Evolutionary conservation across 345 rosid genomes (phyloP).

Genomic region (Firmiana major): DNA sequence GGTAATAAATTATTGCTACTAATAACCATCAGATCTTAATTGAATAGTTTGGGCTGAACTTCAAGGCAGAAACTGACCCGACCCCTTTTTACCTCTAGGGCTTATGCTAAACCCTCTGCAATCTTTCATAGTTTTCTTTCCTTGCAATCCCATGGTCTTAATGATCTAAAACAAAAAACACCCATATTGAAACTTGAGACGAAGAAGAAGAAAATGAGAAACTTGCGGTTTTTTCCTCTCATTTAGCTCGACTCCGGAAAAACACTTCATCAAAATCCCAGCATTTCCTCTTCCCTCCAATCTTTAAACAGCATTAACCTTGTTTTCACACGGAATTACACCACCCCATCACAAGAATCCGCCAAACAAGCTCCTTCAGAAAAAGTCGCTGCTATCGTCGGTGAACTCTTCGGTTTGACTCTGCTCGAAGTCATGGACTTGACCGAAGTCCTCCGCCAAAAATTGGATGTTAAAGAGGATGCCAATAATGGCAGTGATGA

Average conservation of each 20-base stretch:
- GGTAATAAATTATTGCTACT: too few species aligned
- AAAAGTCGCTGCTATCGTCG: conserved; percentile 48
- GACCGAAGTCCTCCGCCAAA: conserved; percentile 55
- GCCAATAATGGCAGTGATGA: conserved; percentile 86
- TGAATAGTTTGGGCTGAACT: not conserved
- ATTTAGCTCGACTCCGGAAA: conserved; percentile 27
- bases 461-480: conserved; percentile 50
- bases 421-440: conserved; percentile 73
- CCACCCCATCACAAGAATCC: conserved; percentile 19
- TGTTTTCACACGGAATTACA: not conserved
- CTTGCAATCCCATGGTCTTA: not conserved
- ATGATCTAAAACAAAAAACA: not conserved
- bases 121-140: not conserved
- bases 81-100: not conserved
- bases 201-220: conserved; percentile 32
- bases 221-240: conserved; percentile 43
- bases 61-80: not conserved
- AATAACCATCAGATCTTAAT: too few species aligned
- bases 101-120: not conserved
- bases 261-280: conserved; percentile 12
- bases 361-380: conserved; percentile 30
- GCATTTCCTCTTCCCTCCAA: conserved; percentile 7
- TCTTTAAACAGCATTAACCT: not conserved
- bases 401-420: conserved; percentile 59
- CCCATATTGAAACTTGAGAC: not conserved